Evolutionary conservation across 352 stramenopile species (phyloP).

Genomic region (Pythium coloratum): DNA sequence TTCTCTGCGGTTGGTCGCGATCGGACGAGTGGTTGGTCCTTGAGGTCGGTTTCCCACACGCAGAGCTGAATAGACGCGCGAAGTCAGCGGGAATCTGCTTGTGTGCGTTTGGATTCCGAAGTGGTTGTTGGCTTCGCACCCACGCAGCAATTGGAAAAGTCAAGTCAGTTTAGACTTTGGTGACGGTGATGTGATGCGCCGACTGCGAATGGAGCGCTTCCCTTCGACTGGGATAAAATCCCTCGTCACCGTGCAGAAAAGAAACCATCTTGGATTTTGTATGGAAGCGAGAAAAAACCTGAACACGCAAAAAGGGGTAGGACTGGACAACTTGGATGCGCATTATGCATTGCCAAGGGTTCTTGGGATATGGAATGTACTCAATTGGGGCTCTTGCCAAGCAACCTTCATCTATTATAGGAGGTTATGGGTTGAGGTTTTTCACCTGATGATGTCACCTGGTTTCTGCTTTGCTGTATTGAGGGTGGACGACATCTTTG

Average conservation of each 20-base stretch:
- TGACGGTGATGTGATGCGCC: conserved; percentile 1
- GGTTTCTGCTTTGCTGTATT: not conserved
- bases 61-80: not conserved
- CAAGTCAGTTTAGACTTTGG: conserved; percentile 5
- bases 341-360: not conserved
- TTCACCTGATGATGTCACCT: not conserved
- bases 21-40: not conserved
- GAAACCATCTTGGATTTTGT: conserved; percentile 24
- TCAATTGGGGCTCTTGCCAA: not conserved
- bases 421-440: not conserved
- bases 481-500: conserved; percentile 5
- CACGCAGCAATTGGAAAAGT: not conserved
- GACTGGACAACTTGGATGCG: conserved; percentile 3
- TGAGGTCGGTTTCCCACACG: not conserved
- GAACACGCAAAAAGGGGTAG: conserved; percentile 19
- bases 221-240: conserved; percentile 12
- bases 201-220: conserved; percentile 6
- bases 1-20: conserved; percentile 2
- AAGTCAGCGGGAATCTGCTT: not conserved
- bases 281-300: conserved; percentile 20
- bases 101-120: not conserved
- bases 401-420: not conserved
- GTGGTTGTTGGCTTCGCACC: conserved; percentile 1
- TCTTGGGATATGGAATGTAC: not conserved
- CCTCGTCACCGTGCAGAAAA: conserved; percentile 14